Evolutionary conservation across 2,329 filamentous ascomycete species (phyloP).

Genomic region (Zasmidium angulare): DNA sequence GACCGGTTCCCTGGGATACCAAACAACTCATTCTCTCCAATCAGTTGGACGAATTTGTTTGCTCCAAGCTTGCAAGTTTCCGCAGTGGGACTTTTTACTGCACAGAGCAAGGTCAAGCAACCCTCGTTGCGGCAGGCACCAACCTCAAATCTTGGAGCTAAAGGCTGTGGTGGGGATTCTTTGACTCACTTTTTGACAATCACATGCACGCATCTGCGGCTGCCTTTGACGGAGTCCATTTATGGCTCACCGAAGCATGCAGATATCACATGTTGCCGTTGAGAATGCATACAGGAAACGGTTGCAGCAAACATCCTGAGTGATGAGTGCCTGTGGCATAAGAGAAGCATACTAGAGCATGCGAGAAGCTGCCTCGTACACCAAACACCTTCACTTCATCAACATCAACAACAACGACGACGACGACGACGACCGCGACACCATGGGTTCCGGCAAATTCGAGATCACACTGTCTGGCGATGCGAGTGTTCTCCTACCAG

Average conservation of each 20-base stretch:
- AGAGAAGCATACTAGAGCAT: too few relatives aligned
- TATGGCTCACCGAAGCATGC: too few relatives aligned
- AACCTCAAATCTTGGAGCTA: background rate
- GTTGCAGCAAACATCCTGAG: too few relatives aligned
- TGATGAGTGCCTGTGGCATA: too few relatives aligned
- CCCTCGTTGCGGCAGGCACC: background rate
- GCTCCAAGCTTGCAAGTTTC: background rate
- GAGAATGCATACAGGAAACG: too few relatives aligned
- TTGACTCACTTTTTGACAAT: background rate
- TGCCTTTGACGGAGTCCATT: too few relatives aligned
- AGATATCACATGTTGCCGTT: too few relatives aligned
- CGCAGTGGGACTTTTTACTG: background rate
- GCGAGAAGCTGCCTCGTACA: too few relatives aligned
- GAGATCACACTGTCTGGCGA: conserved; percentile 1
- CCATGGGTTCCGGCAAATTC: background rate
- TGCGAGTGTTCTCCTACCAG: background rate
- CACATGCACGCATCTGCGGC: too few relatives aligned
- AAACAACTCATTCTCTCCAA: background rate
- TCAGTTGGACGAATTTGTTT: background rate
- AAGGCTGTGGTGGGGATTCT: background rate
- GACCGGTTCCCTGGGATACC: background rate
- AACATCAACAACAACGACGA: background rate
- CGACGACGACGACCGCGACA: too few relatives aligned
- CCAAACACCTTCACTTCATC: too few relatives aligned
- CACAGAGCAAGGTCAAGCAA: background rate